A percentile compares a stretch with the other conserved stretches of the same genome.
Evolutionary conservation across 306 rosid genomes (phyloP).

Genomic region (Rosa persica): DNA sequence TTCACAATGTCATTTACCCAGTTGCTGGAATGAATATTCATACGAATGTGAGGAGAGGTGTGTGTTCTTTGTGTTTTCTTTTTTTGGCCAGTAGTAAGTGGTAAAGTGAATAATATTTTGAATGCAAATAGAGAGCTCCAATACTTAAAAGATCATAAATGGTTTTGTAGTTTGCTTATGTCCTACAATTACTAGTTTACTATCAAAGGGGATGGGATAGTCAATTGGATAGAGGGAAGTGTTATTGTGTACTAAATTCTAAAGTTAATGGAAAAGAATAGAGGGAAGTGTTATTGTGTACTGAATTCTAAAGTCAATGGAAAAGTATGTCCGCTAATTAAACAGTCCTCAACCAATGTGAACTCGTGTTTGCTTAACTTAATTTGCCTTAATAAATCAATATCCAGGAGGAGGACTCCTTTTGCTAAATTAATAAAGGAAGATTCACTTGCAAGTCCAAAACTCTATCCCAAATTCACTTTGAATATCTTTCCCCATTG

Average conservation of each 20-base stretch:
- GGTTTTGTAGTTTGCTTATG: neutral
- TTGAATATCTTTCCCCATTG: constrained; percentile 4
- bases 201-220: neutral
- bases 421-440: neutral
- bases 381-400: neutral
- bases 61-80: no score
- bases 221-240: neutral
- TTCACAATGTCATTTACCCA: no score
- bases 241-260: constrained; percentile 2
- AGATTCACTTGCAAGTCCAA: neutral
- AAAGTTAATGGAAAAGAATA: constrained; percentile 4
- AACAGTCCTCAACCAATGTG: constrained; percentile 10
- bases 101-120: no score
- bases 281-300: neutral
- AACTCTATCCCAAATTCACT: neutral
- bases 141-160: neutral
- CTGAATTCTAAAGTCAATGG: constrained; percentile 12
- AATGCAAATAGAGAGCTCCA: neutral
- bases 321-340: constrained; percentile 18
- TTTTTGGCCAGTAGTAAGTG: neutral
- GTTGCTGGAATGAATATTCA: no score
- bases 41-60: no score
- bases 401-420: neutral
- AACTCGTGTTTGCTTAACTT: neutral
- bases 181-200: neutral